Percentiles rank a stretch among this genome's conserved stretches.
Conservation (phyloP, 768 basidiomycete genomes). For the Leccinum pellstonianum region DNA sequence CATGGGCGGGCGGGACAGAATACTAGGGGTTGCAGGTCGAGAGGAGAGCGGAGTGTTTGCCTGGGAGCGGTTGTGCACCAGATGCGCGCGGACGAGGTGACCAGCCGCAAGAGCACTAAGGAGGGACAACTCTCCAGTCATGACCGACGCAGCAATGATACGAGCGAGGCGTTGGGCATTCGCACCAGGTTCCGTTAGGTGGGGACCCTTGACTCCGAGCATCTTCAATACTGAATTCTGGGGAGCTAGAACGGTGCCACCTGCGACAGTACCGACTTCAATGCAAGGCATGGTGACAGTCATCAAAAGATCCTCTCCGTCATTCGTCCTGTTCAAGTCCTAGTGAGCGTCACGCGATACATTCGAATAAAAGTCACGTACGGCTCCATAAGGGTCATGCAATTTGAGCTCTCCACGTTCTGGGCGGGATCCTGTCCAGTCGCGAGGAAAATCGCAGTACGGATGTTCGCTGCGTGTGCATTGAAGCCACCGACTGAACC, state of each 20-base stretch:
- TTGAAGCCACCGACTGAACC: no score
- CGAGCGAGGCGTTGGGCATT: slow-evolving; percentile 90
- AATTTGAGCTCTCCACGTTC: slow-evolving; percentile 98
- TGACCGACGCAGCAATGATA: slow-evolving; percentile 87
- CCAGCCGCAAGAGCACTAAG: slow-evolving; percentile 93
- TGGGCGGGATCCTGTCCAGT: slow-evolving; percentile 99
- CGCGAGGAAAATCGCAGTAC: slow-evolving; percentile 93
- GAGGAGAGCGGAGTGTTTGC: slow-evolving; percentile 73
- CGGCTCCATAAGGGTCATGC: slow-evolving; percentile 99
- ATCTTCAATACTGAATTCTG: slow-evolving; percentile 90
- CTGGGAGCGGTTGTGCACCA: slow-evolving; percentile 87
- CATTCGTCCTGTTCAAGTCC: slow-evolving; percentile 60
- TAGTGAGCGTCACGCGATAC: slow-evolving; percentile 3
- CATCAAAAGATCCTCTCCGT: slow-evolving; percentile 87
- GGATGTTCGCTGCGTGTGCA: no score
- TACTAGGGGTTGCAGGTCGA: slow-evolving; percentile 59
- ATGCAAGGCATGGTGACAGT: slow-evolving; percentile 98
- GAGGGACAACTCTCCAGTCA: slow-evolving; percentile 95
- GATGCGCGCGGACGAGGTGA: slow-evolving; percentile 90
- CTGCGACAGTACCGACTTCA: slow-evolving; percentile 97
- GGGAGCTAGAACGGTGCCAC: slow-evolving; percentile 89
- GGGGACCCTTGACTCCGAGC: slow-evolving; percentile 90
- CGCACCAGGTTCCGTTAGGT: slow-evolving; percentile 80
- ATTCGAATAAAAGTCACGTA: slow-evolving; percentile 40
- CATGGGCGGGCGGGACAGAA: slow-evolving; percentile 15